Conservation (phyloP, 2,329 filamentous ascomycete genomes). For the Lizonia empirigonia region DNA sequence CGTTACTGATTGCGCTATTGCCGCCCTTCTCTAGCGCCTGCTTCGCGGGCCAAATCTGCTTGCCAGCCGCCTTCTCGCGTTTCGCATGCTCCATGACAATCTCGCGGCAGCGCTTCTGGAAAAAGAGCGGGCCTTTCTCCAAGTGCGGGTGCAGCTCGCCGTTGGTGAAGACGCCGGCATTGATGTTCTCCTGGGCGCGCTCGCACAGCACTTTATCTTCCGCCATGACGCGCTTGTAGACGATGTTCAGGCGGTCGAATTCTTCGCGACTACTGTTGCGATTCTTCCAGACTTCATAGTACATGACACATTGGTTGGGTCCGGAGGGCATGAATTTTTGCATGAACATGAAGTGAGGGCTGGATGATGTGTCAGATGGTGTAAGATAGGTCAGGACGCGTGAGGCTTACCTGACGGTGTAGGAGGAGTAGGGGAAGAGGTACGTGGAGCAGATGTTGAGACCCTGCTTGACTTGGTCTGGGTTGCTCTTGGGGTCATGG, state of each 20-base stretch:
- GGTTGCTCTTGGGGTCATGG: slow-evolving; percentile 39
- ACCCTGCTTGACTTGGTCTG: slow-evolving; percentile 31
- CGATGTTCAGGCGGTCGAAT: slow-evolving; percentile 62
- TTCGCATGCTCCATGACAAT: slow-evolving; percentile 56
- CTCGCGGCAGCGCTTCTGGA: slow-evolving; percentile 60
- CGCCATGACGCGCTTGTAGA: slow-evolving; percentile 68
- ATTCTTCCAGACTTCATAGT: slow-evolving; percentile 68
- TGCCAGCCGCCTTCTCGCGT: slow-evolving; percentile 52
- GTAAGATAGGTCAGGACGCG: neutral
- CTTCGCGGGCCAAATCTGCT: slow-evolving; percentile 61
- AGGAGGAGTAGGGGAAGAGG: slow-evolving; percentile 40
- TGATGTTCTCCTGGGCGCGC: slow-evolving; percentile 65
- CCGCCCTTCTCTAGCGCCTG: slow-evolving; percentile 34
- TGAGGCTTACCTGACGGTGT: slow-evolving; percentile 37
- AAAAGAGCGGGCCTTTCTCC: slow-evolving; percentile 65
- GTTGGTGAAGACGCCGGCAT: slow-evolving; percentile 65
- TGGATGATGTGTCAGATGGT: slow-evolving; percentile 16
- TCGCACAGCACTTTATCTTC: slow-evolving; percentile 69
- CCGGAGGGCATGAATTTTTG: slow-evolving; percentile 65
- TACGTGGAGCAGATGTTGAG: slow-evolving; percentile 41
- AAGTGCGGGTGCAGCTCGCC: slow-evolving; percentile 66
- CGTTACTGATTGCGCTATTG: slow-evolving; percentile 27
- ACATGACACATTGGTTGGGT: slow-evolving; percentile 60
- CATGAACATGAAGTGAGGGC: slow-evolving; percentile 64
- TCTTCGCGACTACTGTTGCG: slow-evolving; percentile 64